Evolutionary conservation across 2,329 filamentous ascomycete genomes (phyloP).

Genomic region (Fusarium sp.): DNA sequence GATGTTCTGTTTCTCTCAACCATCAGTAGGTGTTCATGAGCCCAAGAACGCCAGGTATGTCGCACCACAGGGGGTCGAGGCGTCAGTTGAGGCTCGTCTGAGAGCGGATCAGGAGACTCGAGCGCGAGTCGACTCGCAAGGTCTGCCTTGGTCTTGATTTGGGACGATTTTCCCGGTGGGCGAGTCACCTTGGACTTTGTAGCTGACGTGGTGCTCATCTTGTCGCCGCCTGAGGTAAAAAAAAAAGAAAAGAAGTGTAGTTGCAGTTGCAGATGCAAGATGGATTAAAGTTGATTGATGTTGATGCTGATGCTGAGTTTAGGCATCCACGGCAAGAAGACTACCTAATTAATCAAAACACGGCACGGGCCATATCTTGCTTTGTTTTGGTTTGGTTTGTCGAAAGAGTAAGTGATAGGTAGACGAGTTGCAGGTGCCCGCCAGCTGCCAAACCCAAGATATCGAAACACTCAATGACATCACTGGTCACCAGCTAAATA

Average conservation of each 20-base stretch:
- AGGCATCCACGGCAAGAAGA: no score
- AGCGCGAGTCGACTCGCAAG: not conserved
- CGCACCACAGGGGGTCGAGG: not conserved
- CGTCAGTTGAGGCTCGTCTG: not conserved
- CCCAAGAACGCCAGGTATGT: not conserved
- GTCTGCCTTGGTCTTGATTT: not conserved
- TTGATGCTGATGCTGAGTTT: not conserved
- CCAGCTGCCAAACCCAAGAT: conserved; percentile 1
- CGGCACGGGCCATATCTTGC: no score
- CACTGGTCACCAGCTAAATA: not conserved
- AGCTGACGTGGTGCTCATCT: conserved; percentile 7
- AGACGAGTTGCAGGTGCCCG: conserved; percentile 9
- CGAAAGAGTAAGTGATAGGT: not conserved
- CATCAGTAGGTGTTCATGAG: not conserved
- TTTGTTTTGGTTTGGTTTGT: not conserved
- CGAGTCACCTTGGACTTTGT: not conserved
- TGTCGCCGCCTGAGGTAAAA: not conserved
- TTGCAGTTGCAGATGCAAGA: not conserved
- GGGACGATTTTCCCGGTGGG: not conserved
- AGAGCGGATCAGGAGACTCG: conserved; percentile 1
- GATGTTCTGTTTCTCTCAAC: not conserved
- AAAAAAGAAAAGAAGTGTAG: no score
- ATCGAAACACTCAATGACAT: not conserved
- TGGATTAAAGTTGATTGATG: not conserved
- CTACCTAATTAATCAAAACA: no score